A percentile compares a stretch with the other conserved stretches of the same genome.
These are phyloP conservation scores for Trichoderma afroharzianum DNA, from an alignment of 2,329 filamentous ascomycete species.

Conservation along the genomic window DNA sequence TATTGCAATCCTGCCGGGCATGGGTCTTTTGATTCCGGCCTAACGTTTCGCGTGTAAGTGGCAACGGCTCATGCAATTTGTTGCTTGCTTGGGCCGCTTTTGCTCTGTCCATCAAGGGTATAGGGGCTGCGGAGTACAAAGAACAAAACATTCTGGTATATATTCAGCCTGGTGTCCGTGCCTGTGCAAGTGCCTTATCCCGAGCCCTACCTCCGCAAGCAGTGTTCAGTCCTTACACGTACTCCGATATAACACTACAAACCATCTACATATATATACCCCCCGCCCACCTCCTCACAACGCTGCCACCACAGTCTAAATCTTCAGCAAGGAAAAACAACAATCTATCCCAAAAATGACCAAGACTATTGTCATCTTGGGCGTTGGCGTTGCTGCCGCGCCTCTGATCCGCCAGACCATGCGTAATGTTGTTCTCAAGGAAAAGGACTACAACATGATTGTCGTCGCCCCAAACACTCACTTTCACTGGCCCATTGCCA, in stretches of 20 bases:
- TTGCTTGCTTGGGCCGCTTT: background rate
- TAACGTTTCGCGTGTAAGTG: background rate
- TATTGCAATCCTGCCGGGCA: background rate
- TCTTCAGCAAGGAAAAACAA: background rate
- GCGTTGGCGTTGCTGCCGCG: slow-evolving; percentile 45
- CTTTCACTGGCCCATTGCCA: slow-evolving; percentile 48
- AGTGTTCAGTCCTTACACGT: background rate
- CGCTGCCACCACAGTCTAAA: background rate
- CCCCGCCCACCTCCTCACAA: background rate
- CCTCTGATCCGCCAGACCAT: slow-evolving; percentile 50
- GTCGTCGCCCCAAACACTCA: slow-evolving; percentile 47
- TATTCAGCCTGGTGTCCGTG: background rate
- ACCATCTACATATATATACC: background rate
- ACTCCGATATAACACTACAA: background rate
- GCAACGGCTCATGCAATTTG: background rate
- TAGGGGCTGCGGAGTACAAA: background rate
- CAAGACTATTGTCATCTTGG: slow-evolving; percentile 46
- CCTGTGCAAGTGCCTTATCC: background rate
- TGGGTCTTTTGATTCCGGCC: background rate
- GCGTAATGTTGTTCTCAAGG: slow-evolving; percentile 39
- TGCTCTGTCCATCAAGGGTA: background rate
- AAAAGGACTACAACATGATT: slow-evolving; percentile 41
- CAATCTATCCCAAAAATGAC: background rate
- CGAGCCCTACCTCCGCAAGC: background rate
- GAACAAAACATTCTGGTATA: background rate